phyloP scores from a whole-genome alignment of 352 stramenopile species.

The Heterotrichella gracilis region DNA sequence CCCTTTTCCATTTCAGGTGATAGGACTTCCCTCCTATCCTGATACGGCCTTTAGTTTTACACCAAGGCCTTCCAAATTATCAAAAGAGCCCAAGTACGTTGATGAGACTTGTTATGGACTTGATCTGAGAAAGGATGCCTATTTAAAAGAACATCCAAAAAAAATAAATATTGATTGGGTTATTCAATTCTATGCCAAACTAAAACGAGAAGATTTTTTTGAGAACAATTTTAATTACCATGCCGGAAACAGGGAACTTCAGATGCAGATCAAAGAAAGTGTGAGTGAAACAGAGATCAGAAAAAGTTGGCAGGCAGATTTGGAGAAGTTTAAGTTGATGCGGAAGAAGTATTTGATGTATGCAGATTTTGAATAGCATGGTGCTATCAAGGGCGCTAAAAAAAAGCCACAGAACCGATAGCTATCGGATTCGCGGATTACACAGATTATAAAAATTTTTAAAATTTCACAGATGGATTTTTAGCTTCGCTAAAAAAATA shows the following conservation, averaged over 20 bases:
- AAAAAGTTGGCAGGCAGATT: not conserved
- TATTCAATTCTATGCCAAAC: not conserved
- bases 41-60: not conserved
- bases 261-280: not conserved
- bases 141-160: slow-evolving; percentile 1
- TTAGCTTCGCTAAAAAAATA: no score
- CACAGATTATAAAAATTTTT: no score
- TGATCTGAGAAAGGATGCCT: not conserved
- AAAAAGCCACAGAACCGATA: no score
- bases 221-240: slow-evolving; percentile 1
- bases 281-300: not conserved
- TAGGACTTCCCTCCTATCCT: not conserved
- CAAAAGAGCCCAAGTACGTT: not conserved
- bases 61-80: not conserved
- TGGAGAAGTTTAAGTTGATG: not conserved
- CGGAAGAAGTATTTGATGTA: not conserved
- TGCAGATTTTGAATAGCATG: not conserved
- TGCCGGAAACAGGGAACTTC: not conserved
- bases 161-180: not conserved
- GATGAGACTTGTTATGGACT: not conserved
- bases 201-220: slow-evolving; percentile 2
- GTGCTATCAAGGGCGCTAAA: no score
- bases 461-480: no score
- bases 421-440: no score
- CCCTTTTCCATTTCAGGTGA: not conserved